A percentile compares a stretch with the other conserved stretches of the same genome.
Conservation (phyloP, 192 early-diverging fungal species). For the Backusella macrospora region DNA sequence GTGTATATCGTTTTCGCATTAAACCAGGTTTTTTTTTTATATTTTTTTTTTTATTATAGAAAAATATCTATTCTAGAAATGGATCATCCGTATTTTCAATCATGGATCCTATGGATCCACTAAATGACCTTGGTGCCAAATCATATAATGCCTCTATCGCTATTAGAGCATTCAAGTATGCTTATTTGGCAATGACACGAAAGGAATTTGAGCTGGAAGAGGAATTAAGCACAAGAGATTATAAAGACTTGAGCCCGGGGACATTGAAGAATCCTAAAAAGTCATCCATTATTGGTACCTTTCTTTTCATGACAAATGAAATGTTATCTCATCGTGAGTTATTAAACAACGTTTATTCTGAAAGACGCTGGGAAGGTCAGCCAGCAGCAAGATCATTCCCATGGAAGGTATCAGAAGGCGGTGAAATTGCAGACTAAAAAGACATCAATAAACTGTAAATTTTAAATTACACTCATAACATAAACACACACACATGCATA, state of each 20-base stretch:
- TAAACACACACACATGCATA: no score
- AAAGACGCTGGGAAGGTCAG: slow-evolving; percentile 15
- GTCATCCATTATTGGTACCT: background rate
- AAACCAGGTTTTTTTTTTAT: background rate
- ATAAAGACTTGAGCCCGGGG: background rate
- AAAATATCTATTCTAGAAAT: background rate
- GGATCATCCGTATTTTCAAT: slow-evolving; percentile 45
- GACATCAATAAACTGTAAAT: no score
- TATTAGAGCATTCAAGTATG: background rate
- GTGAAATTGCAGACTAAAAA: no score
- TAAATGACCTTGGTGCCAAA: slow-evolving; percentile 53
- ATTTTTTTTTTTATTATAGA: background rate
- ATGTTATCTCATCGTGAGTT: background rate
- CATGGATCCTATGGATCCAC: slow-evolving; percentile 55
- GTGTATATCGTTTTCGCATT: background rate
- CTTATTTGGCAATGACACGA: background rate
- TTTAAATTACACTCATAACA: no score
- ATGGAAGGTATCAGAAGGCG: background rate
- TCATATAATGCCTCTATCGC: slow-evolving; percentile 8
- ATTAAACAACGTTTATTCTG: slow-evolving; percentile 6
- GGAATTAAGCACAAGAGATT: background rate
- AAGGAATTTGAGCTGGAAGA: background rate
- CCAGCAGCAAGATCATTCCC: slow-evolving; percentile 5
- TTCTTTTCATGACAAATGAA: slow-evolving; percentile 3
- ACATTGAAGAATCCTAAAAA: background rate